Evolutionary conservation across 495 filamentous ascomycete genomes (phyloP), one percentile per base, ranked within the genome.

Genomic region (Aspergillus sclerotioniger): DNA sequence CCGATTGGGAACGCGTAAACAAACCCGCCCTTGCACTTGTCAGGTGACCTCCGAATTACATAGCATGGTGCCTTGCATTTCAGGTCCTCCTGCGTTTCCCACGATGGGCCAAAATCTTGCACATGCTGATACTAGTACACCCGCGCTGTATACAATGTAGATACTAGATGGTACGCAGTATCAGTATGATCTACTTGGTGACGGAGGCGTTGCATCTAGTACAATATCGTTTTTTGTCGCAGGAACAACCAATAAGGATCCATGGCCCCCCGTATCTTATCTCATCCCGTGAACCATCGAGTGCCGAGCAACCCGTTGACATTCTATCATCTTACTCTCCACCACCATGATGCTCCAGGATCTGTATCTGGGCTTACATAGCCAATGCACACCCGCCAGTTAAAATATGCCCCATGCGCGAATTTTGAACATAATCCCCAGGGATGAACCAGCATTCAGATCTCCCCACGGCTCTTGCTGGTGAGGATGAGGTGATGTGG

Each of bases 1-100:
- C 56, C 43, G 54, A 67, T 69, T 43, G 48, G 67, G 67, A 64
- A 60, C 48, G 29, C 13, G 67, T 70, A 70, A 70, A 70, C 64
- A 70, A 65, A 43, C 3, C 6, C 47, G n/a, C 47, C 47, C 28
- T 50, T 50, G 56, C 54, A 54, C 39, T 21, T 39, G 45, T 65
- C 62, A 65, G 53, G 62, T 62, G 62, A 62, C 20, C 19, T 17
- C 56, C 31, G 43, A 5, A 25, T 9, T n/a, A n/a, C n/a, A n/a
- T n/a, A n/a, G n/a, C 35, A 29, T n/a, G 31, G 57, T 58, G 58
- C 57, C 62, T 64, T 31, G 17, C 12, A 16, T 12, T 44, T 60
- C 51, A 54, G 37, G 39, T 31, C 21, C 12, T 2, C 8, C 1
- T 35, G 2, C 9, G 33, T 8, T 35, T 13, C 9, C 9, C 9